Evolutionary conservation across 352 stramenopile species (phyloP), one percentile per base, ranked within the genome.

Genomic region (Phytophthora kernoviae): DNA sequence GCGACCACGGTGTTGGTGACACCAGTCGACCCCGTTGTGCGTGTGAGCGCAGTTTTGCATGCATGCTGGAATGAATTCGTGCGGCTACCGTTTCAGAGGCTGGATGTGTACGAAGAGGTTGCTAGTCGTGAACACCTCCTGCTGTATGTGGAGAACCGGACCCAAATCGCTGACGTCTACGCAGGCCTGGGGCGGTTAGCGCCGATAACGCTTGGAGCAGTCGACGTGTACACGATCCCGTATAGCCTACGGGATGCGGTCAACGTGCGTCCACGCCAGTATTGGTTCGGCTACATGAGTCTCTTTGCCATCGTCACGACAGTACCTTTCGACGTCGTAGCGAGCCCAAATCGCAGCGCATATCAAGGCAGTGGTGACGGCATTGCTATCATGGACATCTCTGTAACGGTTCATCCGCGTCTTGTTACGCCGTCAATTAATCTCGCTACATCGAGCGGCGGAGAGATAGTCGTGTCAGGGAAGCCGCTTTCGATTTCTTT

Each of bases 251-350:
- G 72, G 1, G 45, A 75, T 17, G 44, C 48, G 0, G 51, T 84
- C n/a, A 57, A 39, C 9, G 54, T 81, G 5, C 72, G 71, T 1
- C 62, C 72, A 2, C 44, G 53, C 21, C 40, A 73, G 12, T 69
- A 62, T 18, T 62, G 68, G 47, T 68, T 74, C 1, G 75, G 67
- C 1, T 78, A 65, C 34, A 52, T 81, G 24, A 68, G 63, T 11
- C 20, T 84, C 14, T 80, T 78, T 52, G 64, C 69, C n/a, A 65
- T 84, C 4, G 37, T 74, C 5, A 78, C 75, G 17, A 80, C 75
- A 0, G 75, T 81, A 17, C 26, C 56, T 22, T 79, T 82, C 37
- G 70, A 77, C 41, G 71, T 85, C 45, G 52, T 2, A 8, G 27
- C 49, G 14, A 43, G 41, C 4, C 27, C 67, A 6, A 76, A 66